Evolutionary conservation across 768 basidiomycete species (phyloP).

Genomic region (Holtermanniella nyarrowii): DNA sequence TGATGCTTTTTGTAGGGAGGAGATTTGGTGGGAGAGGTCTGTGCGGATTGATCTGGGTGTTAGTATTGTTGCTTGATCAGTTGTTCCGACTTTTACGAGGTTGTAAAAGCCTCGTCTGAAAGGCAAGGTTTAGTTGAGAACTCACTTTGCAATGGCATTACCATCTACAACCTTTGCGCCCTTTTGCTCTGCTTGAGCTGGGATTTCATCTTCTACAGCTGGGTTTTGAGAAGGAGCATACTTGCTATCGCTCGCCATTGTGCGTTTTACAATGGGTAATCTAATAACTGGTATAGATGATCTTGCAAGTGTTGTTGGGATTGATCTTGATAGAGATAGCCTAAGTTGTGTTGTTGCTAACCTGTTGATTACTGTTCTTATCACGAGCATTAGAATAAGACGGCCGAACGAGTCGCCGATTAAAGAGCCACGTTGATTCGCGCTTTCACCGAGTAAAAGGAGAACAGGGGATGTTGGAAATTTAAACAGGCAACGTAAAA

Average conservation of each 20-base stretch:
- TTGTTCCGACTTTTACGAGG: background rate
- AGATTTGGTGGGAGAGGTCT: conserved; percentile 61
- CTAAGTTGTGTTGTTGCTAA: no score
- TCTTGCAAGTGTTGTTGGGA: no score
- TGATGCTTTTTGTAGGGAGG: conserved; percentile 52
- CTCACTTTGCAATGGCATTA: conserved; percentile 69
- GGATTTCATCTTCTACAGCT: background rate
- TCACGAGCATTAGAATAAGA: no score
- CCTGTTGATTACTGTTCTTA: no score
- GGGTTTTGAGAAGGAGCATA: background rate
- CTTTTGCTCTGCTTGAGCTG: background rate
- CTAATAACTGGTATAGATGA: no score
- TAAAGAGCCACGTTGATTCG: no score
- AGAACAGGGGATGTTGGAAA: no score
- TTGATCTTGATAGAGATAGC: no score
- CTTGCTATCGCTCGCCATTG: background rate
- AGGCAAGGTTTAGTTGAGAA: conserved; percentile 6
- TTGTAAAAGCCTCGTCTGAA: background rate
- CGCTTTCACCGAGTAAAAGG: no score
- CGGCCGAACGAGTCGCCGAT: no score
- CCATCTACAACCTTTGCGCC: conserved; percentile 65
- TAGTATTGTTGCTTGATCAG: conserved; percentile 1
- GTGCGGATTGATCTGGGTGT: conserved; percentile 63
- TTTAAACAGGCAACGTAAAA: no score
- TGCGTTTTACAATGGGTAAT: no score